These are phyloP conservation scores for Auricularia heimuer DNA, from an alignment of 768 basidiomycete genomes.

Conservation along the genomic window DNA sequence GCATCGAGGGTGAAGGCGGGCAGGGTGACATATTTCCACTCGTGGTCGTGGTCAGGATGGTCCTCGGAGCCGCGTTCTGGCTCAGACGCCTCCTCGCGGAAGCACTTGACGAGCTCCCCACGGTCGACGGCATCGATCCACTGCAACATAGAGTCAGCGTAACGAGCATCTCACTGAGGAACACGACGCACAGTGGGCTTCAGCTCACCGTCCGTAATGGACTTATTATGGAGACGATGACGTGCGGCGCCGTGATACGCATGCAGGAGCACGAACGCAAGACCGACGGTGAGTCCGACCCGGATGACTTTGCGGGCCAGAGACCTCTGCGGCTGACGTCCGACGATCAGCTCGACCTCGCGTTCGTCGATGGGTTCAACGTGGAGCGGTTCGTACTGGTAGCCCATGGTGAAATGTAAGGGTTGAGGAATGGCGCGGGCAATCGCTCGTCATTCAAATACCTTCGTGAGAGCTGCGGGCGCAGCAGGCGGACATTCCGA, in stretches of 20 bases:
- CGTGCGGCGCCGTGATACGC: not conserved
- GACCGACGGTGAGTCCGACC: not conserved
- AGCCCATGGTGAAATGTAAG: not conserved
- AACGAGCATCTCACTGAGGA: not conserved
- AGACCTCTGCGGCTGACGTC: not conserved
- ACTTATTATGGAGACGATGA: no score
- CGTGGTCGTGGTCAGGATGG: not conserved
- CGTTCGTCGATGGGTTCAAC: not conserved
- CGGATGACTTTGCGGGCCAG: not conserved
- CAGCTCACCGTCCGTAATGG: no score
- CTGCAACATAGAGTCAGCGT: not conserved
- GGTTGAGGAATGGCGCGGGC: not conserved
- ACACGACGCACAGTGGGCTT: not conserved
- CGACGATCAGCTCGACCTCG: not conserved
- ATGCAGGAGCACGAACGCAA: not conserved
- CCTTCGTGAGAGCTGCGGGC: no score
- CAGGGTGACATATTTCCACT: not conserved
- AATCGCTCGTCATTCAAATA: not conserved
- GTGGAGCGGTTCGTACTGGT: not conserved
- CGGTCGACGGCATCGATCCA: not conserved
- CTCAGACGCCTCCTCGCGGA: not conserved
- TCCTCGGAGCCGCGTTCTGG: not conserved
- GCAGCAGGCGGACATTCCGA: no score
- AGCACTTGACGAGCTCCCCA: not conserved
- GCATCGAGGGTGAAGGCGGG: not conserved